Conservation (phyloP, 2,329 filamentous ascomycete species). For the Aspergillus texensis region DNA sequence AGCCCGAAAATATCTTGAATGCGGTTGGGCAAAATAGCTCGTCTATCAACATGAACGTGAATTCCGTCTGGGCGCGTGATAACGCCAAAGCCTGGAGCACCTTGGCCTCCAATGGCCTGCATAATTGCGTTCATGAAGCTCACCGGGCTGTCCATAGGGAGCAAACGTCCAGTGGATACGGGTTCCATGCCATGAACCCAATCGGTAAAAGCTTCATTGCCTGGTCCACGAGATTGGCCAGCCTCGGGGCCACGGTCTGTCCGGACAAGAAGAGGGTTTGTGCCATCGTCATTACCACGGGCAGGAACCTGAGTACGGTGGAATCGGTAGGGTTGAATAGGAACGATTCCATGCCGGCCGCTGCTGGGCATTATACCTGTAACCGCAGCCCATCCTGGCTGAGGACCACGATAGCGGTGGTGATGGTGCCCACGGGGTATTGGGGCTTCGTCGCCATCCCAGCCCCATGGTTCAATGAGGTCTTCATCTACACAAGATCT, state of each 20-base stretch:
- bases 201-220: slow-evolving; percentile 50
- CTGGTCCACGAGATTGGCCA: slow-evolving; percentile 39
- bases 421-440: slow-evolving; percentile 47
- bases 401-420: slow-evolving; percentile 59
- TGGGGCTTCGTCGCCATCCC: slow-evolving; percentile 57
- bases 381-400: slow-evolving; percentile 67
- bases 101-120: slow-evolving; percentile 54
- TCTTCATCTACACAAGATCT: slow-evolving; percentile 35
- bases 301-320: slow-evolving; percentile 51
- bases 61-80: slow-evolving; percentile 53
- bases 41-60: slow-evolving; percentile 58
- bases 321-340: slow-evolving; percentile 47
- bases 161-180: slow-evolving; percentile 46
- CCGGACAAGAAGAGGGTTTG: slow-evolving; percentile 83
- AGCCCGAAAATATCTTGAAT: slow-evolving; percentile 54
- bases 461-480: slow-evolving; percentile 51
- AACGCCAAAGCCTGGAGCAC: slow-evolving; percentile 45
- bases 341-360: slow-evolving; percentile 50
- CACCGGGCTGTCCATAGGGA: slow-evolving; percentile 54
- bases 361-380: slow-evolving; percentile 53
- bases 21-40: slow-evolving; percentile 52
- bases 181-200: slow-evolving; percentile 57
- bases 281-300: slow-evolving; percentile 72
- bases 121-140: slow-evolving; percentile 62
- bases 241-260: slow-evolving; percentile 40